Percentiles rank a stretch among this genome's conserved stretches.
Evolutionary conservation across 164 flowering plant species (phyloP).

Genomic region (Vitis labrusca): DNA sequence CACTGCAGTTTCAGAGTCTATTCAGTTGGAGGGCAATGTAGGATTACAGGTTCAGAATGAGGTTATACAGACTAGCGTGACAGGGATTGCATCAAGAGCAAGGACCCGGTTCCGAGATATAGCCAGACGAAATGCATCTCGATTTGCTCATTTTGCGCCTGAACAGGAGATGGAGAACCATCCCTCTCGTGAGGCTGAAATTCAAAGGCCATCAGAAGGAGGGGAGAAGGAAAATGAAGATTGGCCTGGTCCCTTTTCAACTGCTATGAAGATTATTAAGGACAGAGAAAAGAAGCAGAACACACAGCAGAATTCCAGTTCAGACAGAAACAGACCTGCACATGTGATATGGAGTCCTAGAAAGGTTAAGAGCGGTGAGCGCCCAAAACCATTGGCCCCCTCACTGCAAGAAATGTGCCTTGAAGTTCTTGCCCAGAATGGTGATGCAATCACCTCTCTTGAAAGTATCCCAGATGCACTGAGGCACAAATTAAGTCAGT

Average conservation of each 20-base stretch:
- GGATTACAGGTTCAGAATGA: background rate
- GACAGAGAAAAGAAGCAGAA: conserved; percentile 41
- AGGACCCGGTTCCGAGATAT: conserved; percentile 16
- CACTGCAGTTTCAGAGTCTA: background rate
- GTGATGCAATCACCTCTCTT: conserved; percentile 65
- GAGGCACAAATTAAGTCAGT: conserved; percentile 49
- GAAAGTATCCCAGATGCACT: conserved; percentile 58
- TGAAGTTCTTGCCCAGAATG: conserved; percentile 52
- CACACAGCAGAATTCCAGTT: conserved; percentile 3
- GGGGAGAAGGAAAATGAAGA: conserved; percentile 43
- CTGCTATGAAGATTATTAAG: conserved; percentile 76
- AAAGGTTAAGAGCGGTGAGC: conserved; percentile 3
- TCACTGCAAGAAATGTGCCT: conserved; percentile 55
- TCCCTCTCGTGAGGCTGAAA: conserved; percentile 13
- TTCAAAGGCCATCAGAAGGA: conserved; percentile 21
- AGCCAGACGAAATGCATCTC: conserved; percentile 48
- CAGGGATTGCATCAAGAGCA: no score
- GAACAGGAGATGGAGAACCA: conserved; percentile 26
- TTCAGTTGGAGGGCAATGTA: background rate
- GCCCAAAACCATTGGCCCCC: conserved; percentile 29
- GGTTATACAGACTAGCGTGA: background rate
- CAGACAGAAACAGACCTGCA: conserved; percentile 8
- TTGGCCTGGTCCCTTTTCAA: conserved; percentile 97
- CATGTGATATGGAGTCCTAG: conserved; percentile 55
- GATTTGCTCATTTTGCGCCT: conserved; percentile 50